A percentile compares a stretch with the other conserved stretches of the same genome.
These are phyloP conservation scores for Tricholoma bakamatsutake DNA, from an alignment of 768 basidiomycete species.

Conservation along the genomic window DNA sequence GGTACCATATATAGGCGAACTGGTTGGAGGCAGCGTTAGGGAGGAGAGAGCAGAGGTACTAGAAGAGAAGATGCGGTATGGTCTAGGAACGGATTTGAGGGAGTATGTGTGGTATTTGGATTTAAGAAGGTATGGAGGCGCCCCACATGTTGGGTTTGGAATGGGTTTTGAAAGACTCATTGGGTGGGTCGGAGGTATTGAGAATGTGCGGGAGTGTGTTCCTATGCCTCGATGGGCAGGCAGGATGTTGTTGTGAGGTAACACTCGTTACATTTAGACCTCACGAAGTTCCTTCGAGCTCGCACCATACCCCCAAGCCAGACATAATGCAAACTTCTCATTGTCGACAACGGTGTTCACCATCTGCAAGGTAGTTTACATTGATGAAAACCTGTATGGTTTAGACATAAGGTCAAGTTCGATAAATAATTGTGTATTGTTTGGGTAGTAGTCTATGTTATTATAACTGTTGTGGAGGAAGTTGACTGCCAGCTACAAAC, in stretches of 20 bases:
- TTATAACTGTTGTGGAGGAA: not conserved
- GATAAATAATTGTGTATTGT: not conserved
- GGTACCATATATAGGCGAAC: constrained; percentile 82
- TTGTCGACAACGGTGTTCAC: no score
- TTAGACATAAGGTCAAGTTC: not conserved
- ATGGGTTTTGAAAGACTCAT: constrained; percentile 92
- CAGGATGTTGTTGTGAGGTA: constrained; percentile 54
- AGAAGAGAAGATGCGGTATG: constrained; percentile 38
- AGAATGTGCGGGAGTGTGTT: constrained; percentile 90
- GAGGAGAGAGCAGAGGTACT: constrained; percentile 64
- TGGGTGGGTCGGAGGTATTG: constrained; percentile 79
- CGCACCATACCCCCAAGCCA: no score
- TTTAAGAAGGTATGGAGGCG: constrained; percentile 75
- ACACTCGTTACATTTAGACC: not conserved
- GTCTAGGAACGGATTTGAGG: constrained; percentile 36
- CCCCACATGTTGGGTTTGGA: constrained; percentile 94
- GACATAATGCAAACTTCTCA: no score
- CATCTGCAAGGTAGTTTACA: no score
- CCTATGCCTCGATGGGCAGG: constrained; percentile 90
- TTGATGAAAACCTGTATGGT: no score
- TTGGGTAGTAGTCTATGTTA: not conserved
- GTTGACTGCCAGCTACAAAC: not conserved
- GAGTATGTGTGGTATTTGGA: constrained; percentile 74
- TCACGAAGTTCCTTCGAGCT: no score
- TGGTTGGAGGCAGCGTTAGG: constrained; percentile 87